Base-by-base conservation (phyloP, 306 rosid species). In the Neltuma alba region DNA sequence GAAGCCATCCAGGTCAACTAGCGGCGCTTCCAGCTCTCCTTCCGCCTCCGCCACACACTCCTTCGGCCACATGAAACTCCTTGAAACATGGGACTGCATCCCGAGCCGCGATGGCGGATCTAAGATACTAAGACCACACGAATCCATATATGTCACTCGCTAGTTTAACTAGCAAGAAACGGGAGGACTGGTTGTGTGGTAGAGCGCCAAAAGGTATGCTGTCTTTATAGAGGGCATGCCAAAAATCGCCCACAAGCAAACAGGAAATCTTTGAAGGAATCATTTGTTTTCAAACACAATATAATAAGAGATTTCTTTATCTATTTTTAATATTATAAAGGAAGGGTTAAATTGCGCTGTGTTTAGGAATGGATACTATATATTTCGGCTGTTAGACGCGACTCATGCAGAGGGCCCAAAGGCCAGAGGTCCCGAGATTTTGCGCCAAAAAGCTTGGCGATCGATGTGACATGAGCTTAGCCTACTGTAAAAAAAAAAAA, bases 1-100 rank as follows among this genome's bases (percentile, higher is more conserved):
- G 86, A 92, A 88, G 10, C 94, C 91, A 0, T 64, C 81, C 6
- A 90, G 92, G 74, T 92, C 94, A 4, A 92, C 86, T 12, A 79
- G 7, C 4, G 94, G 88, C 16, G 74, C 88, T 18, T 58, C 70
- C 13, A 92, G 85, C 80, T 82, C 91, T 21, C 83, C 80, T 2
- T 63, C 31, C 4, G 92, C 88, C 2, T 75, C 58, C 1, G 75
- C 87, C 13, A 84, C n/a, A 61, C 75, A 83, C 62, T 58, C 86
- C 38, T 85, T 78, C 2, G 94, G 94, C 94, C 97, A 88, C 38
- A 87, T 31, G 76, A 85, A 92, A 27, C 69, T 84, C n/a, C 25
- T 63, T 16, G 38, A 28, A 27, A 60, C 66, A 28, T 60, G 66
- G 20, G 52, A 14, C 8, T 52, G 27, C 25, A 0, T 20, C 60